phyloP scores from a whole-genome alignment of 768 basidiomycete species.

The Roridomyces roridus region DNA sequence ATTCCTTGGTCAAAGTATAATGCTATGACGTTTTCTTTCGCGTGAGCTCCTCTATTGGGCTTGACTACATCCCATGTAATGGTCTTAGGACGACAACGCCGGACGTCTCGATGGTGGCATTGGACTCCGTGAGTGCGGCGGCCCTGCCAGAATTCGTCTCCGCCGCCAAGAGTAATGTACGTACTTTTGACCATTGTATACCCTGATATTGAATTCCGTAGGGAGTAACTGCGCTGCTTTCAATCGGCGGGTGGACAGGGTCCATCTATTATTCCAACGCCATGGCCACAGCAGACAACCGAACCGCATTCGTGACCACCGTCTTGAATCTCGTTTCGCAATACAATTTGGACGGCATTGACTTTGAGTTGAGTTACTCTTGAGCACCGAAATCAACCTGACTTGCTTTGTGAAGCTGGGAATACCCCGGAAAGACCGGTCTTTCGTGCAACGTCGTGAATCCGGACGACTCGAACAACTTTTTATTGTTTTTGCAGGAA shows the following conservation, averaged over 20 bases:
- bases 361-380: constrained; percentile 61
- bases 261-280: constrained; percentile 65
- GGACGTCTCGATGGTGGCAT: constrained; percentile 38
- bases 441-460: constrained; percentile 73
- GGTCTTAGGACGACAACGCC: constrained; percentile 44
- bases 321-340: constrained; percentile 51
- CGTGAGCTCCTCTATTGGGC: constrained; percentile 44
- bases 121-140: constrained; percentile 49
- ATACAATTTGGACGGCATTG: constrained; percentile 66
- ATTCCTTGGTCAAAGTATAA: constrained; percentile 61
- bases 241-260: constrained; percentile 74
- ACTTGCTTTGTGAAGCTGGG: constrained; percentile 63
- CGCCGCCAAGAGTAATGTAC: constrained; percentile 46
- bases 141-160: constrained; percentile 63
- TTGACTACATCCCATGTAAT: background rate
- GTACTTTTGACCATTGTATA: constrained; percentile 29
- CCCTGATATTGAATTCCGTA: constrained; percentile 36
- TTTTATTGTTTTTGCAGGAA: constrained; percentile 76
- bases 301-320: constrained; percentile 63
- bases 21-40: constrained; percentile 65
- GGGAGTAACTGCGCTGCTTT: constrained; percentile 63
- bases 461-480: constrained; percentile 75
- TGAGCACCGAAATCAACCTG: too few relatives aligned
- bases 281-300: constrained; percentile 59
- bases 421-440: constrained; percentile 77